These are phyloP conservation scores for Isabelozyma gotoi DNA, from an alignment of 805 yeast species.

Conservation along the genomic window DNA sequence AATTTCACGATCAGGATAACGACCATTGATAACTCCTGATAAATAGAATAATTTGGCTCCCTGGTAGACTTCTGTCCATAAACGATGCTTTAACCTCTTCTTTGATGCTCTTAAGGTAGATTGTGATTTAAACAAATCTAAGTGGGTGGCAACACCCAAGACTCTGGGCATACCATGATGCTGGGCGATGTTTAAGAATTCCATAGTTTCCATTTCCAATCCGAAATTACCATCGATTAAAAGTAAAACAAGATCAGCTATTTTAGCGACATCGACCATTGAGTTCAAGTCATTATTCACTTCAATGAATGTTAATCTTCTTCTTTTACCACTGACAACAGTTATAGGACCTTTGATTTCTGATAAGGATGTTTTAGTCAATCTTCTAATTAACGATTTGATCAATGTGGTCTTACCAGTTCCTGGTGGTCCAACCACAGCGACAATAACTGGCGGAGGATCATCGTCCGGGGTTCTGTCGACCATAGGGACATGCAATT, in stretches of 20 bases:
- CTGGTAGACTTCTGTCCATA: constrained; percentile 98
- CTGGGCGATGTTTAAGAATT: constrained; percentile 90
- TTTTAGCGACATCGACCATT: constrained; percentile 94
- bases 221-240: constrained; percentile 97
- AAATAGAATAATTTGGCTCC: constrained; percentile 95
- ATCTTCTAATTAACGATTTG: constrained; percentile 81
- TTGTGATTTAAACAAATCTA: constrained; percentile 89
- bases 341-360: constrained; percentile 97
- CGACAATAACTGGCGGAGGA: constrained; percentile 95
- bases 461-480: constrained; percentile 96
- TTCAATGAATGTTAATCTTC: constrained; percentile 90
- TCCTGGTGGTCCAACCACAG: constrained; percentile 98
- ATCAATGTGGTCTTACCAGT: constrained; percentile 95
- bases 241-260: constrained; percentile 87
- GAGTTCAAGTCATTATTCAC: constrained; percentile 90
- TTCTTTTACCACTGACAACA: constrained; percentile 90
- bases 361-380: constrained; percentile 79
- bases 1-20: constrained; percentile 97
- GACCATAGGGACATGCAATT: constrained; percentile 95
- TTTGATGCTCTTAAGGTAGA: constrained; percentile 88
- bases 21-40: constrained; percentile 93
- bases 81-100: constrained; percentile 86
- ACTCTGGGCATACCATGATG: constrained; percentile 99
- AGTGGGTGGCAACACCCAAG: constrained; percentile 91
- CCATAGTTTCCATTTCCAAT: constrained; percentile 99